phyloP scores from a whole-genome alignment of 2,329 filamentous ascomycete species.

The Arthrobotrys iridis region DNA sequence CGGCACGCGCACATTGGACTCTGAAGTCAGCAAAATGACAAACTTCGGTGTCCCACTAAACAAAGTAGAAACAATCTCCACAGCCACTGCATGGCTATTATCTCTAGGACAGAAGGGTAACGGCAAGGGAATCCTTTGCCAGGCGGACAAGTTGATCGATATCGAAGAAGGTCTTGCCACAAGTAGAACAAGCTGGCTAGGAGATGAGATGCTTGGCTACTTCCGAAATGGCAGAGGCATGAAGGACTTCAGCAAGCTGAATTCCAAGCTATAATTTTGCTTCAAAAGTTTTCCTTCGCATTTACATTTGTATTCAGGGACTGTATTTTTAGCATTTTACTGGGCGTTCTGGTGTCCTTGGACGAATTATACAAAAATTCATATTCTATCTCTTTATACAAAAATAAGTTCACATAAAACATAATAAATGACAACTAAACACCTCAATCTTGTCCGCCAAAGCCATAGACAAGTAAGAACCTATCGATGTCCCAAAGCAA shows the following conservation, averaged over 20 bases:
- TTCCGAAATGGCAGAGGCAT: constrained; percentile 63
- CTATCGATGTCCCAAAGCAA: not conserved
- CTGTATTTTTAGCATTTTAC: constrained; percentile 49
- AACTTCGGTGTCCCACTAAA: constrained; percentile 65
- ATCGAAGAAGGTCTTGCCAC: constrained; percentile 65
- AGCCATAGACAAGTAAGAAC: not conserved
- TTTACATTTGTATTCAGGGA: not conserved
- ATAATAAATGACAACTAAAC: not conserved
- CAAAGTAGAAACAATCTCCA: constrained; percentile 63
- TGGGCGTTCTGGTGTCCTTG: constrained; percentile 26
- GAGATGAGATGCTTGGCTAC: constrained; percentile 65
- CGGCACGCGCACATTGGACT: constrained; percentile 40
- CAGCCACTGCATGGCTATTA: constrained; percentile 64
- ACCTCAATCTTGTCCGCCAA: too few species aligned
- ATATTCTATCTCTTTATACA: not conserved
- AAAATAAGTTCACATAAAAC: not conserved
- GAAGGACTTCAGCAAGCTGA: constrained; percentile 50
- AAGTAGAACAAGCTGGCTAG: constrained; percentile 65
- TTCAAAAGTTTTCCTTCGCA: not conserved
- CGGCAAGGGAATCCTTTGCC: constrained; percentile 64
- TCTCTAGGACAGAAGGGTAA: constrained; percentile 63
- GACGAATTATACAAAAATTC: not conserved
- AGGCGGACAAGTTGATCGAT: constrained; percentile 63
- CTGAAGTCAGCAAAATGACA: constrained; percentile 64
- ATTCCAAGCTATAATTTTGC: constrained; percentile 28